phyloP scores from a whole-genome alignment of 208 protist genomes.

The Leishmania lainsoni region DNA sequence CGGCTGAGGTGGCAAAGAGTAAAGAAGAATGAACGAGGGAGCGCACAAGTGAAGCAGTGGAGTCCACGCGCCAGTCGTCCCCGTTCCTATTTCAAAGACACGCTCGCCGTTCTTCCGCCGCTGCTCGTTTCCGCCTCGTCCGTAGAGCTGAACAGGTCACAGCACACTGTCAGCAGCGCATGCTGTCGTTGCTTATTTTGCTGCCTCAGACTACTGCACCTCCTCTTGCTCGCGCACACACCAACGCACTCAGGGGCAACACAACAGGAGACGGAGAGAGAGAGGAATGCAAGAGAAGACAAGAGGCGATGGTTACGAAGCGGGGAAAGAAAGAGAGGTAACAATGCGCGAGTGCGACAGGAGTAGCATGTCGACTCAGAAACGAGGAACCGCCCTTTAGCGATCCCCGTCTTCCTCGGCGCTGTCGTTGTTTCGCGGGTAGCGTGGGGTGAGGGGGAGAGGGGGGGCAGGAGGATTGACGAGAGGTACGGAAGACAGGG shows the following conservation, averaged over 20 bases:
- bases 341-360: neutral
- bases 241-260: neutral
- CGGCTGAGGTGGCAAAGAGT: neutral
- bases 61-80: neutral
- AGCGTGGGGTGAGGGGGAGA: neutral
- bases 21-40: neutral
- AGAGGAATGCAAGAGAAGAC: neutral
- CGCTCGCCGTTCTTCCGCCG: neutral
- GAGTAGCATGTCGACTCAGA: neutral
- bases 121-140: neutral
- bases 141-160: neutral
- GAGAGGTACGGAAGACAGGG: neutral
- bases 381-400: neutral
- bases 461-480: neutral
- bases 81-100: neutral
- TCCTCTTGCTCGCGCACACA: neutral
- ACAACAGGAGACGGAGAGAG: neutral
- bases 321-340: neutral
- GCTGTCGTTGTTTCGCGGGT: neutral
- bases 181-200: neutral
- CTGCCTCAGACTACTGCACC: neutral
- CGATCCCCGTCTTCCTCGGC: neutral
- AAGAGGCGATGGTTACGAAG: too few species aligned
- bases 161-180: neutral
- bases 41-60: neutral